A percentile compares a stretch with the other conserved stretches of the same genome.
Conservation (phyloP, 495 filamentous ascomycete species). For the Podospora fimiseda region DNA sequence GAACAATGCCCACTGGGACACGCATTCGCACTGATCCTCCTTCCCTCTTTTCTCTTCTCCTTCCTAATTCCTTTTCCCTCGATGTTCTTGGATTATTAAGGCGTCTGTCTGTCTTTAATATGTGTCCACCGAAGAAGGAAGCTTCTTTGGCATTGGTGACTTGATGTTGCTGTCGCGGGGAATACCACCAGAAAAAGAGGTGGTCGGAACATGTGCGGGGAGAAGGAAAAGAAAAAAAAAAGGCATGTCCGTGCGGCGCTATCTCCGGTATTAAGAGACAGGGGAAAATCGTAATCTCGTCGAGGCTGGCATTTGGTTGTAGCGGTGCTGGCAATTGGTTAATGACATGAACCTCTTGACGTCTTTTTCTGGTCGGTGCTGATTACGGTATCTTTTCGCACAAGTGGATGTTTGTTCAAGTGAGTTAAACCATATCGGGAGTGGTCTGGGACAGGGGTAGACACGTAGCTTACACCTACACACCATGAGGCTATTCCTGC, state of each 20-base stretch:
- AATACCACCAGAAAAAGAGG: not conserved
- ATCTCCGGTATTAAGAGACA: conserved; percentile 4
- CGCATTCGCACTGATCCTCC: not conserved
- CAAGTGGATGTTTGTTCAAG: conserved; percentile 9
- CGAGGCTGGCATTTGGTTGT: conserved; percentile 21
- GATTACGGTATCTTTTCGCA: not conserved
- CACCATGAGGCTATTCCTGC: conserved; percentile 14
- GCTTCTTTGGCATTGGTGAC: not conserved
- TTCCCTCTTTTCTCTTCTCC: not conserved
- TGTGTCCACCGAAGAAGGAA: not conserved
- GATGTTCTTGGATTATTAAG: not conserved
- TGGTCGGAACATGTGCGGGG: not conserved
- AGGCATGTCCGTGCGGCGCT: conserved; percentile 12
- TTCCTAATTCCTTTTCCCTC: not conserved
- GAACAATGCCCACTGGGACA: conserved; percentile 2
- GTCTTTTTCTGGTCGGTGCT: conserved; percentile 17
- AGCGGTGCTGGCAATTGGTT: too few relatives aligned
- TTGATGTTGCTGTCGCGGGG: not conserved
- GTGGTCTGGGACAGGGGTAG: conserved; percentile 2
- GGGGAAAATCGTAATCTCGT: conserved; percentile 4
- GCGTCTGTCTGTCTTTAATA: too few relatives aligned
- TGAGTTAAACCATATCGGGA: conserved; percentile 9
- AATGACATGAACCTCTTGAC: conserved; percentile 17
- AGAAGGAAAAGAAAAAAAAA: conserved; percentile 1
- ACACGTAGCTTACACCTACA: too few relatives aligned